A percentile compares a stretch with the other conserved stretches of the same genome.
Conservation (phyloP, 2,329 filamentous ascomycete species). For the Diplodia sapinea region DNA sequence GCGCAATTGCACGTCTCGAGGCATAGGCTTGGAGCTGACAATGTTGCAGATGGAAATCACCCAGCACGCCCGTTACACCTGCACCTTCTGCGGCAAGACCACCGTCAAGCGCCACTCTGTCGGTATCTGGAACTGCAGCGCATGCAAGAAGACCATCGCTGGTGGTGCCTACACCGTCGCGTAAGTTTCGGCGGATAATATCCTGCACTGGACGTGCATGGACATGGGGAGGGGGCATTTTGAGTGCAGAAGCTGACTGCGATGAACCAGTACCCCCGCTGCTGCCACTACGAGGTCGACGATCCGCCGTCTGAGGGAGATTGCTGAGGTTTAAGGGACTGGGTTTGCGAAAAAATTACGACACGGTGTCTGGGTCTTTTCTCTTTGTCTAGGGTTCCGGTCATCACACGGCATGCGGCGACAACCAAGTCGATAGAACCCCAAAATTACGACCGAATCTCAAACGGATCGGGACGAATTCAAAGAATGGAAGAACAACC, state of each 20-base stretch:
- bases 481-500: constrained; percentile 31
- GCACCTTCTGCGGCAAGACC: constrained; percentile 98
- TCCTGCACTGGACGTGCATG: neutral
- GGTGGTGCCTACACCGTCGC: constrained; percentile 94
- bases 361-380: constrained; percentile 32
- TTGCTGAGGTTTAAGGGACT: constrained; percentile 81
- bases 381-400: constrained; percentile 32
- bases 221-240: neutral
- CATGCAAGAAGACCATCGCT: constrained; percentile 92
- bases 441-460: constrained; percentile 32
- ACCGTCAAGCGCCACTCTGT: constrained; percentile 87
- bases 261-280: constrained; percentile 74
- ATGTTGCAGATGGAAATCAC: constrained; percentile 78
- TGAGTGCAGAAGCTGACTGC: constrained; percentile 32
- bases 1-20: neutral
- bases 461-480: constrained; percentile 32
- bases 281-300: constrained; percentile 94
- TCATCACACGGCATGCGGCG: constrained; percentile 32
- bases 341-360: constrained; percentile 32
- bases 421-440: constrained; percentile 31
- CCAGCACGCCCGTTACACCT: constrained; percentile 85
- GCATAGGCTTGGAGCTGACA: constrained; percentile 12
- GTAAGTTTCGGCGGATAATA: constrained; percentile 66
- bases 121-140: constrained; percentile 96
- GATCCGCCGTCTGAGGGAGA: constrained; percentile 95